Evolutionary conservation across 1,139 yeast species (phyloP).

Genomic region (Kurtzmaniella quercitrusa): DNA sequence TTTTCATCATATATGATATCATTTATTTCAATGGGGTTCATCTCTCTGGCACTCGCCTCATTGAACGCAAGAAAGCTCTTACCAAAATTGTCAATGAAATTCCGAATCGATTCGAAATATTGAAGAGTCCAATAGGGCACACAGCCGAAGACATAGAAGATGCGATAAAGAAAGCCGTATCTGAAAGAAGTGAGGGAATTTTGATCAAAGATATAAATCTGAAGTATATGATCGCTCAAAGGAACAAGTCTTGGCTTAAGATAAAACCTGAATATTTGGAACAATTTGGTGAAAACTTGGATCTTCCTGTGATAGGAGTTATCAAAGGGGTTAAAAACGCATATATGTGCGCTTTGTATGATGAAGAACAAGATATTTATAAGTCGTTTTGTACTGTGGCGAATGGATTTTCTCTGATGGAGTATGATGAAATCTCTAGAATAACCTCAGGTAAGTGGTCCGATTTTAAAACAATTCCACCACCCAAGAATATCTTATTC

Average conservation of each 20-base stretch:
- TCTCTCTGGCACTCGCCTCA: slow-evolving; percentile 50
- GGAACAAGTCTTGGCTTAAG: slow-evolving; percentile 72
- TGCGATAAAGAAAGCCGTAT: slow-evolving; percentile 57
- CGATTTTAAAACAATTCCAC: slow-evolving; percentile 29
- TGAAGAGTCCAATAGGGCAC: slow-evolving; percentile 41
- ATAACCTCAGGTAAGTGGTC: slow-evolving; percentile 63
- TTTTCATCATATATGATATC: slow-evolving; percentile 69
- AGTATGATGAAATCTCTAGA: slow-evolving; percentile 55
- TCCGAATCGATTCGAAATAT: slow-evolving; percentile 52
- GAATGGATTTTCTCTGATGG: slow-evolving; percentile 71
- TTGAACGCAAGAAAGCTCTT: slow-evolving; percentile 53
- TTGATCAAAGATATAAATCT: slow-evolving; percentile 65
- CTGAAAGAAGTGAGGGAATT: slow-evolving; percentile 74
- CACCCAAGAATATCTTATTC: slow-evolving; percentile 45
- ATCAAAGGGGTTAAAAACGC: slow-evolving; percentile 71
- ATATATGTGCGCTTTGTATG: slow-evolving; percentile 66
- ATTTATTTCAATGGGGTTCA: slow-evolving; percentile 63
- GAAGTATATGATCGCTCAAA: slow-evolving; percentile 54
- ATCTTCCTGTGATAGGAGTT: slow-evolving; percentile 74
- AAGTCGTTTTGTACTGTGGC: slow-evolving; percentile 77
- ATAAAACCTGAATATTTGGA: slow-evolving; percentile 87
- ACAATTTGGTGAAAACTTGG: slow-evolving; percentile 84
- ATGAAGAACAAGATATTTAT: slow-evolving; percentile 24
- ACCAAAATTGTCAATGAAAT: slow-evolving; percentile 42
- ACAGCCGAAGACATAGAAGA: slow-evolving; percentile 50